Evolutionary conservation across 495 filamentous ascomycete species (phyloP).

Genomic region (Penicillium herquei): DNA sequence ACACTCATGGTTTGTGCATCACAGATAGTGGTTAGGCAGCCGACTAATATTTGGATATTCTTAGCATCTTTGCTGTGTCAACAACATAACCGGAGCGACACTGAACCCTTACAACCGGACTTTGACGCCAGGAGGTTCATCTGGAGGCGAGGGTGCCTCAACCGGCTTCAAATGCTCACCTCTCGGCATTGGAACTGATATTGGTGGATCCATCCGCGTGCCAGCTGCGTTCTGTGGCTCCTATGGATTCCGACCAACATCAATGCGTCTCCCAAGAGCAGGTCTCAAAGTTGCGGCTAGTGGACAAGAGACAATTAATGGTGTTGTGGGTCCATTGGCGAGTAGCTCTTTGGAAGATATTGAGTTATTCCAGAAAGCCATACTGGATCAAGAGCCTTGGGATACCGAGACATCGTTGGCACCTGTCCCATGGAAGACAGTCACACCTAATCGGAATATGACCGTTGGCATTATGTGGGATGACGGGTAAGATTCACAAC

Average conservation of each 20-base stretch:
- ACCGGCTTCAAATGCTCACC: constrained; percentile 59
- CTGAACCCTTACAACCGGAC: constrained; percentile 61
- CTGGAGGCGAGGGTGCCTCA: constrained; percentile 68
- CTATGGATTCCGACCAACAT: constrained; percentile 57
- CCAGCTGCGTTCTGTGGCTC: constrained; percentile 59
- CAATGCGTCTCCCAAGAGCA: constrained; percentile 49
- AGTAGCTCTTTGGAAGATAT: constrained; percentile 60
- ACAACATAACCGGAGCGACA: constrained; percentile 64
- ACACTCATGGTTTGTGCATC: constrained; percentile 37
- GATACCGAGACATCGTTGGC: constrained; percentile 55
- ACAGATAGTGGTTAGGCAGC: too few species aligned
- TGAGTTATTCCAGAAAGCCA: constrained; percentile 60
- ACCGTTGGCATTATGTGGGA: constrained; percentile 68
- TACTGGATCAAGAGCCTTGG: constrained; percentile 62
- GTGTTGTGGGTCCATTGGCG: constrained; percentile 60
- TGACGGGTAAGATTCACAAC: constrained; percentile 47
- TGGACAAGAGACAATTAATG: constrained; percentile 59
- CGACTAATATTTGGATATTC: constrained; percentile 4
- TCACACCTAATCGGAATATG: constrained; percentile 42
- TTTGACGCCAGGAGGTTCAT: constrained; percentile 59
- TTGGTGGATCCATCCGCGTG: constrained; percentile 61
- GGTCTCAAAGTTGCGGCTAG: constrained; percentile 45
- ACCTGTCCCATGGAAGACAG: constrained; percentile 57
- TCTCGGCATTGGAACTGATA: constrained; percentile 66
- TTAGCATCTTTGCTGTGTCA: constrained; percentile 47